Evolutionary conservation across 139 green algal genomes (phyloP), one percentile per base, ranked within the genome.

Genomic region (Mesotaenium endlicherianum): DNA sequence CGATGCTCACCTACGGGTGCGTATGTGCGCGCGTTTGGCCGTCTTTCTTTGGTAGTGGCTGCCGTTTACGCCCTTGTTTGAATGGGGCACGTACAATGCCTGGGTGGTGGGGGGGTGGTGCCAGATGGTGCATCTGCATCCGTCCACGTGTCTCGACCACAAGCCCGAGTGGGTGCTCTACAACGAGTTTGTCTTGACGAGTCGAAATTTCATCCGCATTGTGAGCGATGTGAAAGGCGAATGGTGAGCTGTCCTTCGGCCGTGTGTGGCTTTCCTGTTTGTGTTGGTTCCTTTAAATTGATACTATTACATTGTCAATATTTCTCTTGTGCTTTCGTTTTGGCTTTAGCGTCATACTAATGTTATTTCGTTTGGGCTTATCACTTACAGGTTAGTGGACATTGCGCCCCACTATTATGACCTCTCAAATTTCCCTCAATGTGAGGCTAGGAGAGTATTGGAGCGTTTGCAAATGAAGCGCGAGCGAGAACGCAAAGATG

Each of bases 101-200:
- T 75, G 14, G 64, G 36, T 75, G 64, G 64, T 75, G 64, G 14
- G 64, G 36, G 11, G 64, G 64, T 75, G 64, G 64, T 11, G 11
- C 31, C 80, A 86, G 82, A 70, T 75, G 47, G 95, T 99, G 64
- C 92, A 96, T 88, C 88, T 98, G 39, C 96, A 99, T 88, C 96
- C 96, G 20, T 98, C 95, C 6, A 96, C 93, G 20, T 95, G 92
- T 87, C 92, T 99, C 41, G 92, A 97, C 58, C 91, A 93, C 82
- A 98, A 99, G 89, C 96, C 96, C 2, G 95, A 99, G 88, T 98
- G 95, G 95, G 95, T 94, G 43, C 64, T 98, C 82, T 99, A 99
- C 90, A 95, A 99, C 71, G 96, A 99, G 88, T 99, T 99, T 92
- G 96, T 99, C 77, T 89, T 99, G 57, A 99, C 96, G 20, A 93